These are phyloP conservation scores for Lentinus brumalis DNA, from an alignment of 768 basidiomycete species.

Conservation along the genomic window DNA sequence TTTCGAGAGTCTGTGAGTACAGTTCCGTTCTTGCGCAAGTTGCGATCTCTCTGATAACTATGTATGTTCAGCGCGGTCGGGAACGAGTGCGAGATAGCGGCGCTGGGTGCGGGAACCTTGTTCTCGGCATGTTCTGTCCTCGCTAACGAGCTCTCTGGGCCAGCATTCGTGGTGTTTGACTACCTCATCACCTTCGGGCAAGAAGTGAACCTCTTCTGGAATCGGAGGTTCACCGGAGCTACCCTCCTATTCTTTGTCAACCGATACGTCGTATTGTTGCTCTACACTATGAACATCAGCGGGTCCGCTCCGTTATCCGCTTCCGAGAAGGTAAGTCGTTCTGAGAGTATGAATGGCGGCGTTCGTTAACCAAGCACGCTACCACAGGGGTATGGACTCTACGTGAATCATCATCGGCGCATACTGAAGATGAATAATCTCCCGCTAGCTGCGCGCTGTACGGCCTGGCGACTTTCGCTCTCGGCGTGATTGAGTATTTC, in stretches of 20 bases:
- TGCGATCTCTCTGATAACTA: not conserved
- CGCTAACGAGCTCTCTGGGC: not conserved
- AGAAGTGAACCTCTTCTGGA: conserved; percentile 15
- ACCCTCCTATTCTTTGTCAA: conserved; percentile 16
- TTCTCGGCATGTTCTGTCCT: too few relatives aligned
- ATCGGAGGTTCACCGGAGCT: conserved; percentile 12
- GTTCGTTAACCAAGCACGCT: too few relatives aligned
- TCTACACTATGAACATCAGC: not conserved
- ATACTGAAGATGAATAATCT: too few relatives aligned
- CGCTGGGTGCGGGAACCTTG: too few relatives aligned
- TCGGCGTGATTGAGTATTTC: conserved; percentile 1
- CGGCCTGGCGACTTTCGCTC: too few relatives aligned
- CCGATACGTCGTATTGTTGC: conserved; percentile 13
- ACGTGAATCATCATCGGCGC: too few relatives aligned
- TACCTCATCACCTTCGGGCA: conserved; percentile 10
- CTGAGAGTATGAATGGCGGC: too few relatives aligned
- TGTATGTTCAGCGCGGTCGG: too few relatives aligned
- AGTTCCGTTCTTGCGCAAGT: not conserved
- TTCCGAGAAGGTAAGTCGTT: conserved; percentile 2
- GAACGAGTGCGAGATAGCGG: too few relatives aligned
- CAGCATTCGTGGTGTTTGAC: conserved; percentile 15
- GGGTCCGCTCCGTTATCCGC: not conserved
- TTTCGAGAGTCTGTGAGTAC: not conserved
- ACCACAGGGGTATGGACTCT: too few relatives aligned
- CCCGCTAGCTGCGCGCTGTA: too few relatives aligned